Conservation (phyloP, 208 protist genomes). For the Porcisia deanei region DNA sequence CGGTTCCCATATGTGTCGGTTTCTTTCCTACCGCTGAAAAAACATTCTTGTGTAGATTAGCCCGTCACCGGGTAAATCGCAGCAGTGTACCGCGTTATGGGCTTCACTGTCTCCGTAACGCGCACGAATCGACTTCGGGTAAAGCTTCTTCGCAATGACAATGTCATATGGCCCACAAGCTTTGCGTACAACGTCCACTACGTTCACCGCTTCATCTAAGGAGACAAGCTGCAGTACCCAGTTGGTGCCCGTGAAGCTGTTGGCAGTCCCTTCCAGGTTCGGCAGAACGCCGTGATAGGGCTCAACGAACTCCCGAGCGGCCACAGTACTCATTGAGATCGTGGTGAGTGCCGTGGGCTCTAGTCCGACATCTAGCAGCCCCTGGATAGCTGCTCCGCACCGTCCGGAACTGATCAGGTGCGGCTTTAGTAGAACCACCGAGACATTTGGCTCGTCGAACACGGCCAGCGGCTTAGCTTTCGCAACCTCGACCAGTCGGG, state of each 20-base stretch:
- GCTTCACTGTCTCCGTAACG: conserved; percentile 78
- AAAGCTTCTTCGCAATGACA: conserved; percentile 81
- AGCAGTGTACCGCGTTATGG: conserved; percentile 95
- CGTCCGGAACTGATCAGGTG: conserved; percentile 42
- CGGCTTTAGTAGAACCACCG: conserved; percentile 84
- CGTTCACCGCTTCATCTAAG: conserved; percentile 36
- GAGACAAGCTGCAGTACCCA: conserved; percentile 85
- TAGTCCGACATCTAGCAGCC: conserved; percentile 59
- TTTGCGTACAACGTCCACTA: conserved; percentile 56
- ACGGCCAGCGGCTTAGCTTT: conserved; percentile 62
- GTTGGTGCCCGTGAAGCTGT: conserved; percentile 54
- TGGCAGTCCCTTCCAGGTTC: conserved; percentile 47
- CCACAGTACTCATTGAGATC: conserved; percentile 50
- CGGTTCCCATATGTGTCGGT: not conserved
- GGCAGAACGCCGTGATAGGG: conserved; percentile 83
- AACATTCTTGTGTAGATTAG: conserved; percentile 82
- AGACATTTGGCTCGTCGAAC: conserved; percentile 61
- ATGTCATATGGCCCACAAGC: conserved; percentile 84
- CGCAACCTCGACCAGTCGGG: conserved; percentile 28
- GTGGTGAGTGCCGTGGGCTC: conserved; percentile 66
- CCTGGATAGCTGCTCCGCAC: conserved; percentile 59
- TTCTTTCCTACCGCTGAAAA: conserved; percentile 36
- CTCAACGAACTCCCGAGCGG: conserved; percentile 57
- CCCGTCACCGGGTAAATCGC: conserved; percentile 93
- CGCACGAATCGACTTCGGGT: conserved; percentile 86